Base-by-base conservation (phyloP, 148 eudicot species). In the Pouteria glomerata region DNA sequence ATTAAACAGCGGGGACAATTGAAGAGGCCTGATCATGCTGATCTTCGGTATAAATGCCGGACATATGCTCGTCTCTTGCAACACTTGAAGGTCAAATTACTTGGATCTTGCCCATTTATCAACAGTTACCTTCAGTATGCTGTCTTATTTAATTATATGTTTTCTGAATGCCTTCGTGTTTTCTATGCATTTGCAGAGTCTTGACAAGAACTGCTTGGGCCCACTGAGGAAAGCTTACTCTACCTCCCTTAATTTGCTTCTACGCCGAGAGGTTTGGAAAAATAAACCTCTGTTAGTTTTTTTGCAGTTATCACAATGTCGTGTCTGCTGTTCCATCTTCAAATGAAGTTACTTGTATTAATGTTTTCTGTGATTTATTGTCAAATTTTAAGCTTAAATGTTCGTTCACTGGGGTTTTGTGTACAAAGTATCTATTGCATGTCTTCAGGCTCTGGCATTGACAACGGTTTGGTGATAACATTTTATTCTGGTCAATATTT, bases 1-100 rank as follows among this genome's bases (percentile, higher is more conserved):
- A 21, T 74, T 76, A 70, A 72, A 80, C 86, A 95, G 98, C 86
- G 93, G 75, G 98, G 98, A 69, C 96, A 89, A 45, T 70, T 95
- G 52, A 95, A 95, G 85, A 87, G 97, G 79, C 98, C 98, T 56
- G 97, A 95, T 82, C 98, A 95, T 79, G 92, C 96, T 79, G 98
- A 91, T 88, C 87, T 95, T 65, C 82, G 97, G 45, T 91, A 82
- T 69, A 91, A 89, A 86, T 91, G 96, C 89, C 84, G 96, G 90
- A 89, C 97, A 27, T 95, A 95, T 80, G 98, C 98, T 80, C 96
- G 96, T 75, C 93, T 95, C 63, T 79, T 95, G 78, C 98, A 95
- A 66, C 96, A 95, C 82, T 45, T 95, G 76, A 95, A 95, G 92
- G 98, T 95, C 23, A 70, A 33, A 56, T 51, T 69, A 34, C 41